Evolutionary conservation across 345 rosid genomes (phyloP), one percentile per base, ranked within the genome.

Genomic region (Linum usitatissimum): DNA sequence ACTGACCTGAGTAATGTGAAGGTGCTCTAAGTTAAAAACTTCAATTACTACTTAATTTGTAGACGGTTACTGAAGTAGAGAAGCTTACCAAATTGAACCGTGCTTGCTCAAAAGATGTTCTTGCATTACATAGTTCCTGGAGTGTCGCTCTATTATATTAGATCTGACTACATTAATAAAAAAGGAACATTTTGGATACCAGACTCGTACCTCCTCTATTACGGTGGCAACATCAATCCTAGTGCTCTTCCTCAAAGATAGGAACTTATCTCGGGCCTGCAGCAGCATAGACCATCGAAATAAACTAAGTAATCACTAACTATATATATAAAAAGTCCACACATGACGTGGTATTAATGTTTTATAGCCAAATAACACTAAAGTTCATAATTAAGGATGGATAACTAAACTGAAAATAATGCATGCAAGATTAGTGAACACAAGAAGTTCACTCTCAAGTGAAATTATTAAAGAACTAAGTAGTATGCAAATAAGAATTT

Each of bases 241-340:
- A 21, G 95, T 81, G 72, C 86, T 84, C 78, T 87, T 87, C 72
- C 80, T 83, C 76, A 87, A 62, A n/a, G 95, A 84, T 48, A 87
- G 76, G 79, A 74, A 83, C 71, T 87, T 87, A 66, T 87, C 95
- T 57, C 95, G 81, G 56, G 95, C 90, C 94, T 87, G 75, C 68
- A 49, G 36, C 42, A 51, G 42, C n/a, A 6, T 34, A n/a, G 14
- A 3, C 9, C 6, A 45, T 45, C 10, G 51, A 45, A 15, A 45
- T 10, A 10, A 9, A 45, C 1, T 10, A 45, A 45, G 15, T 23
- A 45, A 10, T 10, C 51, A 45, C 17, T 10, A 45, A 45, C 10
- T 45, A 15, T 10, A 45, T 4, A 10, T 10, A 45, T 45, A 10
- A 45, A 5, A 45, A 10, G 3, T 45, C 51, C 2, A 45, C 8